Percentiles rank a stretch among this genome's conserved stretches.
phyloP scores from a whole-genome alignment of 768 basidiomycete species.

The Paxillus ammoniavirescens region DNA sequence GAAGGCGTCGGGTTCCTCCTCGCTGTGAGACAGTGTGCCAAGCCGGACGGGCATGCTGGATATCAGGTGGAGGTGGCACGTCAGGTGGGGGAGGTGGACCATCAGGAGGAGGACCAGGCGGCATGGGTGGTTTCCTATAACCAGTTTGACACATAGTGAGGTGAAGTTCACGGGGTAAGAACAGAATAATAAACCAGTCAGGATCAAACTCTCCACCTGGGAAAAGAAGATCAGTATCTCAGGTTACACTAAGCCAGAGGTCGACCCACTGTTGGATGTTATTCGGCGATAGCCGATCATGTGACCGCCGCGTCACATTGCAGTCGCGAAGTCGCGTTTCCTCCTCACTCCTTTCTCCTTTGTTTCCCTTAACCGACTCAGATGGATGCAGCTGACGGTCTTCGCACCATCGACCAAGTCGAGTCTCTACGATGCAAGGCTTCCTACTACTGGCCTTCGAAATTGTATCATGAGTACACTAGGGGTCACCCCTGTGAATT shows the following conservation, averaged over 20 bases:
- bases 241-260: not conserved
- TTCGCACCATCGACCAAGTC: slow-evolving; percentile 20
- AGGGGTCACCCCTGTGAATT: slow-evolving; percentile 9
- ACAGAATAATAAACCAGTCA: slow-evolving; percentile 55
- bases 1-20: slow-evolving; percentile 35
- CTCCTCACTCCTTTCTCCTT: slow-evolving; percentile 1
- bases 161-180: not conserved
- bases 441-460: slow-evolving; percentile 26
- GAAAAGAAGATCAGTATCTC: slow-evolving; percentile 4
- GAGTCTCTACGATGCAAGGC: slow-evolving; percentile 27
- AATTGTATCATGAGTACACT: too few species aligned
- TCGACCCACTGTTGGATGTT: slow-evolving; percentile 66
- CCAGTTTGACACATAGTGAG: slow-evolving; percentile 6
- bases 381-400: slow-evolving; percentile 8
- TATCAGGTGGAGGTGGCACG: slow-evolving; percentile 42
- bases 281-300: slow-evolving; percentile 10
- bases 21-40: slow-evolving; percentile 57
- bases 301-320: slow-evolving; percentile 3
- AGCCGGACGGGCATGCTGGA: slow-evolving; percentile 48
- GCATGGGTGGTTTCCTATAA: slow-evolving; percentile 44
- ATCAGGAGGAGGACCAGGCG: slow-evolving; percentile 37
- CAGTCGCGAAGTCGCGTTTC: slow-evolving; percentile 4
- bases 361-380: not conserved
- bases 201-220: slow-evolving; percentile 86
- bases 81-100: slow-evolving; percentile 43